phyloP scores from a whole-genome alignment of 371 early-diverging fungal species.

The Fennellomyces sp. region DNA sequence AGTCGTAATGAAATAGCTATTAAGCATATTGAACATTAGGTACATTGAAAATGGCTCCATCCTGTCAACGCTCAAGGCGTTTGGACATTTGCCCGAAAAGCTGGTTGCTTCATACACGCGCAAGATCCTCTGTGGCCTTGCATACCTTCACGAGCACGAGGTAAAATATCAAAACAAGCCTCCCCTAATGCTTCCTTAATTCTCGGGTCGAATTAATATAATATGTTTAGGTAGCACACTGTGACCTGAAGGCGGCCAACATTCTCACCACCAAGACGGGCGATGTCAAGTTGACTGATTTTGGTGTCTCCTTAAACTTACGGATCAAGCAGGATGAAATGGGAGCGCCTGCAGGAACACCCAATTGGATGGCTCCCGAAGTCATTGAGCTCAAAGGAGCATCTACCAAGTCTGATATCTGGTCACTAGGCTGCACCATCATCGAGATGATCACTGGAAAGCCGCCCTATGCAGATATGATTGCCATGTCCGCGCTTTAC shows the following conservation, averaged over 20 bases:
- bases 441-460: conserved; percentile 86
- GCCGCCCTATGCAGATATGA: conserved; percentile 83
- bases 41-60: conserved; percentile 95
- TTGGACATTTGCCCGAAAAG: conserved; percentile 89
- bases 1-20: too few relatives aligned
- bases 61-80: conserved; percentile 79
- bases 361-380: conserved; percentile 99
- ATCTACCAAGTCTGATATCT: conserved; percentile 85
- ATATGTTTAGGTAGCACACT: conserved; percentile 71
- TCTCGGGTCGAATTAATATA: background rate
- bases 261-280: conserved; percentile 92
- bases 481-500: conserved; percentile 86
- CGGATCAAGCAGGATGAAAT: conserved; percentile 64
- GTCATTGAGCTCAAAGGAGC: conserved; percentile 82
- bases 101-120: conserved; percentile 84
- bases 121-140: conserved; percentile 86
- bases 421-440: conserved; percentile 88
- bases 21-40: conserved; percentile 17
- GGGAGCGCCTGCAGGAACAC: conserved; percentile 83
- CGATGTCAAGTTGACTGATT: conserved; percentile 91
- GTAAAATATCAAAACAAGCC: conserved; percentile 7
- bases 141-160: conserved; percentile 88
- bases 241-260: conserved; percentile 96
- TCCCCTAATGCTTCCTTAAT: background rate
- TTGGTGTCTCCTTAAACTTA: conserved; percentile 88